Evolutionary conservation across 1,139 yeast species (phyloP).

Genomic region (Geotrichum citri-aurantii): DNA sequence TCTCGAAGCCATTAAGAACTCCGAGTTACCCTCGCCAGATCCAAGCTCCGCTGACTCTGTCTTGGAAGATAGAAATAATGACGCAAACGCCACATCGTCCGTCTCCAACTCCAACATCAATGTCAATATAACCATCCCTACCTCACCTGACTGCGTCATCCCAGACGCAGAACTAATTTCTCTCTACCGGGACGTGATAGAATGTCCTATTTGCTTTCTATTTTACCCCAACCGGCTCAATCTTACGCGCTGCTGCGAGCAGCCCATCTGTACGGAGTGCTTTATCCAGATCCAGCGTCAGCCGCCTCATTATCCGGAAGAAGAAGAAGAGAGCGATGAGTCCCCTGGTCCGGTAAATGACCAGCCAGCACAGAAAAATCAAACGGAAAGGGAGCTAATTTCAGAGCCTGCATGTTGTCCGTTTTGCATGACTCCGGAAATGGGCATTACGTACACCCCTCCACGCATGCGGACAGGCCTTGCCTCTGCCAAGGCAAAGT

Average conservation of each 20-base stretch:
- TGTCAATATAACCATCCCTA: neutral
- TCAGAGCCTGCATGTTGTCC: conserved; percentile 92
- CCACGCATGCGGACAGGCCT: conserved; percentile 42
- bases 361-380: conserved; percentile 7
- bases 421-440: conserved; percentile 81
- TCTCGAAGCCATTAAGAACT: conserved; percentile 44
- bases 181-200: conserved; percentile 56
- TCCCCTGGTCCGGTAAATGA: conserved; percentile 10
- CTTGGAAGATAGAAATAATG: neutral
- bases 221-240: conserved; percentile 77
- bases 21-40: conserved; percentile 23
- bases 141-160: neutral
- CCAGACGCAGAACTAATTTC: neutral
- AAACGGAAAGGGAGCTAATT: conserved; percentile 56
- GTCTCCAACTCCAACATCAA: neutral
- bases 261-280: conserved; percentile 93
- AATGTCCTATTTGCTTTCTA: conserved; percentile 92
- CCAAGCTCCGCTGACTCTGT: neutral
- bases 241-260: conserved; percentile 80
- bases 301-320: conserved; percentile 93
- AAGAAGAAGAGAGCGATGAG: conserved; percentile 26
- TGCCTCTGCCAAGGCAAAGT: conserved; percentile 5
- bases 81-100: neutral
- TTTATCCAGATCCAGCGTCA: conserved; percentile 90
- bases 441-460: conserved; percentile 76